These are phyloP conservation scores for Monosporascus sp. DNA, from an alignment of 2,329 filamentous ascomycete genomes.

Conservation along the genomic window DNA sequence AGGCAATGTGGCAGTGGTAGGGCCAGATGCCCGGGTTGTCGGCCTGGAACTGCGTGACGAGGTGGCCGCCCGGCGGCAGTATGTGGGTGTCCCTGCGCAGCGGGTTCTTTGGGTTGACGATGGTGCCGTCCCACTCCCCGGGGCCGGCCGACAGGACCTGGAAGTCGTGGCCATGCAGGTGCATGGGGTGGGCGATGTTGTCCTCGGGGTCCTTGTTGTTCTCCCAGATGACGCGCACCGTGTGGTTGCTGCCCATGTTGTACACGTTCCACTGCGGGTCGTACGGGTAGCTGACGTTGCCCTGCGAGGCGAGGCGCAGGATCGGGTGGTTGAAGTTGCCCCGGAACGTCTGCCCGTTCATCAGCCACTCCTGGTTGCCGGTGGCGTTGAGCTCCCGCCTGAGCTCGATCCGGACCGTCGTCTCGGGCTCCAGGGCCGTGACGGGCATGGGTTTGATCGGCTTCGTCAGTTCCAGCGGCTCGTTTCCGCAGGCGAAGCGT, in stretches of 20 bases:
- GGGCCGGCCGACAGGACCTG: not conserved
- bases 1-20: conserved; percentile 20
- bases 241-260: not conserved
- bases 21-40: conserved; percentile 31
- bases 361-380: conserved; percentile 11
- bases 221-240: too few species aligned
- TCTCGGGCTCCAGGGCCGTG: conserved; percentile 9
- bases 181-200: not conserved
- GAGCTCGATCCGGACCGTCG: conserved; percentile 5
- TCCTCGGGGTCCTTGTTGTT: not conserved
- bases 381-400: conserved; percentile 9
- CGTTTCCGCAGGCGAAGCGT: conserved; percentile 15
- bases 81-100: conserved; percentile 33
- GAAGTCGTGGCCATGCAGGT: not conserved
- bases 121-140: conserved; percentile 17
- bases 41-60: conserved; percentile 29
- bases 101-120: conserved; percentile 27
- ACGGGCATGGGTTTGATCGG: conserved; percentile 7
- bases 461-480: conserved; percentile 7
- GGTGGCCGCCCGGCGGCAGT: conserved; percentile 24
- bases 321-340: conserved; percentile 19
- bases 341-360: conserved; percentile 12
- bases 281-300: not conserved
- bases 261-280: too few species aligned
- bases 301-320: conserved; percentile 11